A percentile compares a stretch with the other conserved stretches of the same genome.
phyloP scores from a whole-genome alignment of 768 basidiomycete species.

The Suillus bovinus region DNA sequence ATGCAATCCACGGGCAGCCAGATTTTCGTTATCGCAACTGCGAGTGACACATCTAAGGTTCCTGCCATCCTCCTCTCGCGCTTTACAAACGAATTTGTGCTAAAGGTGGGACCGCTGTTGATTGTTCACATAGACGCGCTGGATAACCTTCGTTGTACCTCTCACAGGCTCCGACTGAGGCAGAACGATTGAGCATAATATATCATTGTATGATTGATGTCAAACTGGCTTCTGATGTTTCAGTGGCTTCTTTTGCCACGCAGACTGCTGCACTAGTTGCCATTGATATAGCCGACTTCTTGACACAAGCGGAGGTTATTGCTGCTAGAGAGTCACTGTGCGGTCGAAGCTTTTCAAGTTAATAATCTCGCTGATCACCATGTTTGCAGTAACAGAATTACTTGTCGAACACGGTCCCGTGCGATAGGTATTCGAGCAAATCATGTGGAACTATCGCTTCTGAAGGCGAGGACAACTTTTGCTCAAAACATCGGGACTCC shows the following conservation, averaged over 20 bases:
- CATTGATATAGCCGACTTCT: constrained; percentile 73
- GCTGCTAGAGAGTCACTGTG: constrained; percentile 34
- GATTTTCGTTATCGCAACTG: constrained; percentile 74
- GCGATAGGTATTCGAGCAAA: constrained; percentile 28
- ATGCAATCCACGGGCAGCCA: constrained; percentile 69
- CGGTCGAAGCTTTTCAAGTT: not conserved
- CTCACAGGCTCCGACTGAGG: constrained; percentile 76
- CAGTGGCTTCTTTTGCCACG: constrained; percentile 65
- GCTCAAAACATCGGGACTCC: constrained; percentile 96
- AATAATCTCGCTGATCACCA: not conserved
- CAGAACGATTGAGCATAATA: constrained; percentile 54
- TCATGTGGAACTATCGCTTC: constrained; percentile 76
- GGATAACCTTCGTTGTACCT: not conserved
- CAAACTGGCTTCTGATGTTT: constrained; percentile 72
- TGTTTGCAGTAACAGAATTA: not conserved
- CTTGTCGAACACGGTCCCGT: not conserved
- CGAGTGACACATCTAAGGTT: constrained; percentile 62
- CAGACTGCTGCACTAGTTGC: constrained; percentile 93
- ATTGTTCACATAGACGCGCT: not conserved
- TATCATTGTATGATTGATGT: constrained; percentile 47
- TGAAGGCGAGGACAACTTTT: constrained; percentile 72
- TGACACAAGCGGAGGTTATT: constrained; percentile 54
- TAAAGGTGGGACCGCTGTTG: constrained; percentile 53
- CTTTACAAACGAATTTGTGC: constrained; percentile 84
- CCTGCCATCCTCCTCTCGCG: constrained; percentile 60